Conservation (phyloP, 495 filamentous ascomycete genomes). For the Cercophora sp. region DNA sequence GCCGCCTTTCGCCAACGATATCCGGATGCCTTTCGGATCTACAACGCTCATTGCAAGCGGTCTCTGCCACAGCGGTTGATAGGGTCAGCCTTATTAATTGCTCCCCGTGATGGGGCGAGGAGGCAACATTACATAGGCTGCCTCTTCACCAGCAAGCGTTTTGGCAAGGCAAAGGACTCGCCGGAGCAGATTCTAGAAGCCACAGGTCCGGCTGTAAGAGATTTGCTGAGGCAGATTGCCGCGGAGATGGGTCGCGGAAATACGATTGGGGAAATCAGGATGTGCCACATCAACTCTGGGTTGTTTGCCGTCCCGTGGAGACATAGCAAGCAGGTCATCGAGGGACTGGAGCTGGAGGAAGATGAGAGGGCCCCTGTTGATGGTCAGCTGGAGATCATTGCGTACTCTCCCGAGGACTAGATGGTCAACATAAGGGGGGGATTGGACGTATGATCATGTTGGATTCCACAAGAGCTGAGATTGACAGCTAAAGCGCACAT, state of each 20-base stretch:
- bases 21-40: constrained; percentile 18
- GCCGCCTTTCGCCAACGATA: constrained; percentile 17
- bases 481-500: too few relatives aligned
- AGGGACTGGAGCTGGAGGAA: constrained; percentile 16
- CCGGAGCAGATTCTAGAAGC: constrained; percentile 14
- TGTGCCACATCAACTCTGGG: constrained; percentile 27
- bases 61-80: constrained; percentile 9
- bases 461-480: too few relatives aligned
- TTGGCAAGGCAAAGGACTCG: constrained; percentile 14
- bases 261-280: constrained; percentile 19
- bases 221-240: constrained; percentile 22
- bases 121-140: constrained; percentile 27
- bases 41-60: constrained; percentile 19
- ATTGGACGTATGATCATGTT: too few relatives aligned
- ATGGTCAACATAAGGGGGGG: too few relatives aligned
- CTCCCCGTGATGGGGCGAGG: constrained; percentile 5
- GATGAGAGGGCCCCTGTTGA: constrained; percentile 11
- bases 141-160: constrained; percentile 23
- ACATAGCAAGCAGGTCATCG: constrained; percentile 14
- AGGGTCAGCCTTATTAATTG: constrained; percentile 24
- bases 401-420: constrained; percentile 2
- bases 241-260: not conserved
- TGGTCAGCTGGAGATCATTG: constrained; percentile 5
- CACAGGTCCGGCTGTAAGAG: constrained; percentile 18
- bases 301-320: constrained; percentile 27